Base-by-base conservation (phyloP, 139 green algal species). In the Chlorella sp. region DNA sequence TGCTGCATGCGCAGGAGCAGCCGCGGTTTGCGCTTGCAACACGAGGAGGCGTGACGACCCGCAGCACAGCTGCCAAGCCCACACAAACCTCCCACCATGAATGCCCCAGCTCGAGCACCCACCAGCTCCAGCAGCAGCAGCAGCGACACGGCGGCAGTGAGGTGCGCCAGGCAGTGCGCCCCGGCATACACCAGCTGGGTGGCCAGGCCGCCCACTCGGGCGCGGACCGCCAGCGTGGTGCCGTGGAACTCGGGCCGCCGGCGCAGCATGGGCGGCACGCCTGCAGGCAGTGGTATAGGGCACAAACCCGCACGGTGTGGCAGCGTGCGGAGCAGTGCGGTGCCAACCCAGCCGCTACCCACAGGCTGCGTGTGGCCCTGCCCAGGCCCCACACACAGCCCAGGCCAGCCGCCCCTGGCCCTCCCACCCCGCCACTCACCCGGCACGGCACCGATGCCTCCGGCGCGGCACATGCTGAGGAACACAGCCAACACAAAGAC, bases 51-150 rank as follows among this genome's bases (percentile, higher is more conserved):
- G n/a, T n/a, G n/a, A n/a, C n/a, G n/a, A n/a, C n/a, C n/a, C n/a
- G n/a, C n/a, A n/a, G n/a, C n/a, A n/a, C n/a, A n/a, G n/a, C n/a
- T n/a, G n/a, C n/a, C n/a, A n/a, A n/a, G n/a, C n/a, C n/a, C n/a
- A n/a, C n/a, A n/a, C n/a, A n/a, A n/a, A n/a, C n/a, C n/a, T n/a
- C n/a, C n/a, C n/a, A n/a, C n/a, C n/a, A n/a, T n/a, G n/a, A n/a
- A n/a, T n/a, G n/a, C n/a, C n/a, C n/a, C n/a, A n/a, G n/a, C n/a
- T n/a, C n/a, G n/a, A n/a, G n/a, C 51, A 54, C 70, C 9, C 70
- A 92, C 95, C 82, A 98, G 87, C 90, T 98, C 95, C 85, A 98
- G 90, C 78, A 97, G 83, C 65, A 98, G 83, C 82, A 97, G 86
- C 73, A 97, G 88, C 69, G 85, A 56, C 30, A 98, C 74, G 11